Base-by-base conservation (phyloP, 2,329 filamentous ascomycete genomes). In the Aspergillus sp. region DNA sequence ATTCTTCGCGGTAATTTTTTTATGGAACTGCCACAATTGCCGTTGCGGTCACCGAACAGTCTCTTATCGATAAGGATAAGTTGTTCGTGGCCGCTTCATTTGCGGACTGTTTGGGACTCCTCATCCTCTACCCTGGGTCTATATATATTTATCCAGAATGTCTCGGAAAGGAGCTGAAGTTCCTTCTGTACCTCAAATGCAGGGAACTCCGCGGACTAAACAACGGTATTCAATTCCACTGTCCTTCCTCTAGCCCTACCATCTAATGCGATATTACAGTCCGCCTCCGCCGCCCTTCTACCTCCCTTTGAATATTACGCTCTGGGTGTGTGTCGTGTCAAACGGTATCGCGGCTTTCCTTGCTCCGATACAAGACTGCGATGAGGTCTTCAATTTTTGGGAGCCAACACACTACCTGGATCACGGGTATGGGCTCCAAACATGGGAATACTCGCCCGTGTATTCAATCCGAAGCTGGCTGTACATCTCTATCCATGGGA, bases 371-470 rank as follows among this genome's bases (percentile, higher is more conserved):
- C 93, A 97, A 73, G 95, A 99, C 75, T 99, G 95, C 73, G 95
- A 99, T 68, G 95, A 99, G 79, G 93, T 93, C 11, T 99, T 96
- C 83, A 99, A 99, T 74, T 99, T 96, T 80, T 99, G 93, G 92
- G 95, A 99, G 69, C 93, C 95, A 0, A 87, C 93, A 0, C 95
- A 99, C 75, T 99, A 97, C 75, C 84, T 99, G 27, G 89, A 87
- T 58, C 92, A 97, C 79, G 90, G 91, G 67, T 93, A 96, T 70
- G 95, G 93, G 40, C 82, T 97, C 51, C 93, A 99, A 78, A 99
- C 95, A 1, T 99, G 95, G 95, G 95, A 99, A 75, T 99, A 98
- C 77, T 96, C 93, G 1, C 95, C 95, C 5, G 88, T 93, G 57
- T 98, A 90, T 76, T 90, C 92, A 51, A 97, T 99, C 66, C 87